Evolutionary conservation across 2,329 filamentous ascomycete genomes (phyloP).

Genomic region (Zymoseptoria tritici): DNA sequence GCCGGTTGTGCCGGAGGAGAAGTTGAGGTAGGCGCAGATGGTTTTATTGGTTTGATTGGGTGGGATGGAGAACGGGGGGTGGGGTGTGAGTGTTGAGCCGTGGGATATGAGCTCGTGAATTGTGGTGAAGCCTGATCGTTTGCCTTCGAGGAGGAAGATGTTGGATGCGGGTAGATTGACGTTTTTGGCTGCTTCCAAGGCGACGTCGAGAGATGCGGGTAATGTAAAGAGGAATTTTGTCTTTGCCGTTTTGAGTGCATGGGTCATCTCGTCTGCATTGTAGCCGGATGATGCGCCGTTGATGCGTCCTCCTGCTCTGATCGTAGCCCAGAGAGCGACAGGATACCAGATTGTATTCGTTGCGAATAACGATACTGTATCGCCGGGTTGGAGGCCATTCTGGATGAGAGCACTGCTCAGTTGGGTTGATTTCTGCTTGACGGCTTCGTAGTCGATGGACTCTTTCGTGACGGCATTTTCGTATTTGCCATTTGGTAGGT

Average conservation of each 20-base stretch:
- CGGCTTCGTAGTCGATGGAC: constrained; percentile 47
- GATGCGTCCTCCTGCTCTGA: constrained; percentile 47
- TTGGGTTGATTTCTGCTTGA: constrained; percentile 49
- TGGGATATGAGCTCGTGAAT: constrained; percentile 37
- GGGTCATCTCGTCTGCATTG: constrained; percentile 58
- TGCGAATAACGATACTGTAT: constrained; percentile 54
- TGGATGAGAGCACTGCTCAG: constrained; percentile 53
- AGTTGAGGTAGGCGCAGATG: constrained; percentile 44
- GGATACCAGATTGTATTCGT: constrained; percentile 61
- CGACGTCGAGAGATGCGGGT: constrained; percentile 45
- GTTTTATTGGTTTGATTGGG: constrained; percentile 47
- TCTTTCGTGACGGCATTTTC: constrained; percentile 53
- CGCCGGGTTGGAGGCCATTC: constrained; percentile 43
- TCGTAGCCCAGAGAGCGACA: constrained; percentile 51
- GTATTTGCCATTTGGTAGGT: constrained; percentile 47
- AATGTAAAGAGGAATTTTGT: constrained; percentile 52
- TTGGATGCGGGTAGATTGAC: constrained; percentile 44
- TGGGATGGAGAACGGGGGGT: constrained; percentile 42
- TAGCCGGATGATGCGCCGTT: constrained; percentile 58
- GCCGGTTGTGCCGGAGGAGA: constrained; percentile 15
- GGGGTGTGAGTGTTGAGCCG: constrained; percentile 34
- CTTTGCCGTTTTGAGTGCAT: constrained; percentile 50
- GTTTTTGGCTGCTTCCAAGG: constrained; percentile 44
- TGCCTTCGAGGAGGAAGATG: constrained; percentile 50
- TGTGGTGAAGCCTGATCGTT: constrained; percentile 40